A percentile compares a stretch with the other conserved stretches of the same genome.
Evolutionary conservation across 2,329 filamentous ascomycete species (phyloP).

Genomic region (Trichoderma aggressivum): DNA sequence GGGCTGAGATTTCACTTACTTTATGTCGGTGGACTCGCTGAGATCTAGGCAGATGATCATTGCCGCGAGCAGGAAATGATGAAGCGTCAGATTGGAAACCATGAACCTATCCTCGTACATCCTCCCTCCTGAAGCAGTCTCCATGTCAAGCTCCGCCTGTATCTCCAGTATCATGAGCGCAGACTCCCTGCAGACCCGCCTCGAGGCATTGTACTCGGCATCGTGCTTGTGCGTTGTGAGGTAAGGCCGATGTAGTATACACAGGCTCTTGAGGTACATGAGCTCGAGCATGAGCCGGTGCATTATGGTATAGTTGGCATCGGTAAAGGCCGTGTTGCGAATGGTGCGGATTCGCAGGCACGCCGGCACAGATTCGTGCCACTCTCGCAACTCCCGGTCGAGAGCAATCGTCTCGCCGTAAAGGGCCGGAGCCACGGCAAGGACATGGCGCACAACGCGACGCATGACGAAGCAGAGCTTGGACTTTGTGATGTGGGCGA

Average conservation of each 20-base stretch:
- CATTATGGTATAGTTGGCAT: constrained; percentile 45
- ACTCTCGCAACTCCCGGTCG: constrained; percentile 40
- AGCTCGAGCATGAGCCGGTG: constrained; percentile 48
- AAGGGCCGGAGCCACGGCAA: constrained; percentile 36
- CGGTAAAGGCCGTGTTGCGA: constrained; percentile 40
- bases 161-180: constrained; percentile 45
- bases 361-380: constrained; percentile 35
- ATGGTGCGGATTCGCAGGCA: constrained; percentile 42
- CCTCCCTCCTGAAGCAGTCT: constrained; percentile 47
- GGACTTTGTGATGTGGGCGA: constrained; percentile 44
- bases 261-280: constrained; percentile 47
- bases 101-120: constrained; percentile 53
- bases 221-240: constrained; percentile 40
- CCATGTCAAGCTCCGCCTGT: constrained; percentile 46
- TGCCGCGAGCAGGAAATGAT: constrained; percentile 57
- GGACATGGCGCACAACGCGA: constrained; percentile 41
- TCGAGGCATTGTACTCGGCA: constrained; percentile 37
- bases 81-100: constrained; percentile 49
- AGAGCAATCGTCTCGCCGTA: constrained; percentile 37
- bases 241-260: constrained; percentile 49
- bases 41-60: constrained; percentile 58
- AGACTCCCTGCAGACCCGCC: constrained; percentile 41
- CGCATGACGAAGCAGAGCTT: constrained; percentile 42
- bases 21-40: constrained; percentile 37
- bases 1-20: constrained; percentile 26